Evolutionary conservation across 1,284 basidiomycete genomes (phyloP), one percentile per base, ranked within the genome.

Genomic region (Boletellus sp.): DNA sequence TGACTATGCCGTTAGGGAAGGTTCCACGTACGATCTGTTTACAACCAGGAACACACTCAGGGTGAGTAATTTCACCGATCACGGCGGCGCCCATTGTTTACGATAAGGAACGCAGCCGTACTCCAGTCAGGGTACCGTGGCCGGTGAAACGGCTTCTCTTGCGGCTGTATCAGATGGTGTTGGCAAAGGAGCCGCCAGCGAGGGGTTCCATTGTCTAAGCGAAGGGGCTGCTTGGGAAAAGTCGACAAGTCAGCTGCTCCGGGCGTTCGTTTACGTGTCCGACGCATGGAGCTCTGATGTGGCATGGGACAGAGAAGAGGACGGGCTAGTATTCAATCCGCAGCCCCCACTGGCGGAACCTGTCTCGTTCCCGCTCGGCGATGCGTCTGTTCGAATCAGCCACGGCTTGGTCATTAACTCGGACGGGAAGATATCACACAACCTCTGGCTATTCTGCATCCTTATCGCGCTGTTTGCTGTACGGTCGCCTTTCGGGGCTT

Each of bases 371-470:
- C 25, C 17, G 32, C 26, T 37, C 17, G 43, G 26, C 19, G 48
- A 48, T 21, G 40, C 8, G 35, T 29, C 47, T 34, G 23, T 36
- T 25, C 43, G 43, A 47, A 30, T 49, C 41, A 34, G 35, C 6
- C 49, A 50, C 11, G 52, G 50, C 39, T 36, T 68, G 45, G 45
- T 54, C 23, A 43, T 68, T 42, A 59, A 67, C 35, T 32, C 53
- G 17, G 66, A 65, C 47, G 63, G 63, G 13, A 68, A 56, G 43
- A 29, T 65, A 42, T 65, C 66, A 5, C 66, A 68, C 45, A 36
- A 48, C 11, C 54, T 65, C 6, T 65, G 63, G 63, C 23, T 65
- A 7, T 52, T 63, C 23, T 64, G 66, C 48, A 29, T 53, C 39
- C 42, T 68, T 14, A 43, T 59, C 42, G 62, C 58, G 17, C 16